A percentile compares a stretch with the other conserved stretches of the same genome.
Conservation (phyloP, 495 filamentous ascomycete species). For the Penicillium cataractarum region DNA sequence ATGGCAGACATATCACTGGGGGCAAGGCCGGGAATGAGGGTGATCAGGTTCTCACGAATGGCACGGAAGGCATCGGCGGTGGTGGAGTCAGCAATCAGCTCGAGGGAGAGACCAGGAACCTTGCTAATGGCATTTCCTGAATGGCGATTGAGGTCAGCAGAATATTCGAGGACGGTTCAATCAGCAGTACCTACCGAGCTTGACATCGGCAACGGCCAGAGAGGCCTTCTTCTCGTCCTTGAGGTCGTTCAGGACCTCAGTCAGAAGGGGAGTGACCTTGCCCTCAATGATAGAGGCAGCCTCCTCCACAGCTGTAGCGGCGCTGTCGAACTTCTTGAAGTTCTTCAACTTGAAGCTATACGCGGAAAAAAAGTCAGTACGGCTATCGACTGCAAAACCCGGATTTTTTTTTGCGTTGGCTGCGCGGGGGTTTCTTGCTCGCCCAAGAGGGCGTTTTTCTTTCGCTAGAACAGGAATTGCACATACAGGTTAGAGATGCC, state of each 20-base stretch:
- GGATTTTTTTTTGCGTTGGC: conserved; percentile 30
- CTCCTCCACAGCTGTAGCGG: conserved; percentile 83
- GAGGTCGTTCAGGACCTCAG: conserved; percentile 79
- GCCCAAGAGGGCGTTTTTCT: conserved; percentile 11
- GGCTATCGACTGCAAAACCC: conserved; percentile 23
- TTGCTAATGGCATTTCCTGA: conserved; percentile 88
- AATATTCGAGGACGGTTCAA: neutral
- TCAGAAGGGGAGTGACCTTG: conserved; percentile 92
- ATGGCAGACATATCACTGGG: conserved; percentile 87
- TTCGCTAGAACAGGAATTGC: conserved; percentile 11
- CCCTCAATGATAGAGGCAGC: conserved; percentile 84
- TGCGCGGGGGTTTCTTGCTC: conserved; percentile 12
- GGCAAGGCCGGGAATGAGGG: conserved; percentile 86
- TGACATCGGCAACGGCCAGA: conserved; percentile 91
- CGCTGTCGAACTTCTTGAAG: conserved; percentile 95
- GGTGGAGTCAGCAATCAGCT: conserved; percentile 81
- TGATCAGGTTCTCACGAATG: conserved; percentile 86
- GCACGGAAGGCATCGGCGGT: conserved; percentile 90
- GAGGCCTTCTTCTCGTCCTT: conserved; percentile 98
- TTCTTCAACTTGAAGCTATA: conserved; percentile 89
- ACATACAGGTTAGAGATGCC: conserved; percentile 85
- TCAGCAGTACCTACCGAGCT: conserved; percentile 67
- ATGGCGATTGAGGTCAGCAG: conserved; percentile 16
- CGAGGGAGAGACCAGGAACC: conserved; percentile 82
- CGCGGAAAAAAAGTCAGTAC: conserved; percentile 30